Evolutionary conservation across 2,329 filamentous ascomycete genomes (phyloP), one percentile per base, ranked within the genome.

Genomic region (Penicillium sclerotiorum): DNA sequence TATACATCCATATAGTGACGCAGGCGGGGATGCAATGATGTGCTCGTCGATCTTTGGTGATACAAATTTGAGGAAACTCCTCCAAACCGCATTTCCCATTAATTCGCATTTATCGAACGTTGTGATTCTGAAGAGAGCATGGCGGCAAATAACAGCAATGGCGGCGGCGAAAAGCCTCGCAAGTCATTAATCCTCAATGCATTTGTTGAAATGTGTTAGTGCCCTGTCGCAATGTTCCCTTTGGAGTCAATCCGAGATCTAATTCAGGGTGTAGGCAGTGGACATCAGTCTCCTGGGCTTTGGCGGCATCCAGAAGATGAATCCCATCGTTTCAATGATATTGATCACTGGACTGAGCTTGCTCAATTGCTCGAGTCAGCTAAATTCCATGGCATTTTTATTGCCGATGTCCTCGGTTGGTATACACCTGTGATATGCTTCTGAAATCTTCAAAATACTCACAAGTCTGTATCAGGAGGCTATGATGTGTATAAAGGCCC

Each of bases 401-500:
- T 87, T 45, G 84, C 84, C 0, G 84, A 87, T 61, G 83, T 86
- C 0, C 74, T 88, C 1, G 79, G 77, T 74, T 65, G 47, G 53
- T 52, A 9, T 18, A 36, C 20, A 6, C 15, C 4, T 5, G 12
- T 32, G 11, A 32, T 4, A 12, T 13, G 1, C n/a, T 30, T 20
- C 15, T 9, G 12, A n/a, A 22, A 25, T 21, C 2, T 23, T 11
- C 13, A 17, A 15, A 3, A 12, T 35, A 15, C 9, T 17, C 30
- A 27, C 32, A 38, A 12, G 33, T 15, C 41, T 9, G 4, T 25
- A 61, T 20, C 49, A 68, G 83, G 82, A 3, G 83, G 83, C 5
- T 88, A 88, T 61, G 85, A 89, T 71, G 84, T 88, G 4, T 89
- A 87, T 68, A 82, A 83, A 51, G 80, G 83, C 0, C 81, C 81